Percentiles rank a stretch among this genome's conserved stretches.
phyloP scores from a whole-genome alignment of 1,139 yeast species.

The Candida dubliniensis region DNA sequence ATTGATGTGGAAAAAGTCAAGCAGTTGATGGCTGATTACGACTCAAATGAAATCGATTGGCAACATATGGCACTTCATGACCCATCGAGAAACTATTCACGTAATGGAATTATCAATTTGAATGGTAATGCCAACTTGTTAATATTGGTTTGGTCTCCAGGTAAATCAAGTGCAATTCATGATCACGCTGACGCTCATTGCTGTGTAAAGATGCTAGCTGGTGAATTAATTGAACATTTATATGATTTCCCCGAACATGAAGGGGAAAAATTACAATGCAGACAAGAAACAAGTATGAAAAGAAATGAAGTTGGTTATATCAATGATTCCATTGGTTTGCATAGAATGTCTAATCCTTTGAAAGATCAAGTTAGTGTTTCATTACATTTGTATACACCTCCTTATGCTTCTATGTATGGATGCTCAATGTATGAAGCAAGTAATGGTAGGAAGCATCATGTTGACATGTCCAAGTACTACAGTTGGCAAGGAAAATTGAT shows the following conservation, averaged over 20 bases:
- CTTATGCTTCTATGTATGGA: constrained; percentile 70
- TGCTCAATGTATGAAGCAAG: constrained; percentile 59
- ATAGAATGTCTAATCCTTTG: constrained; percentile 58
- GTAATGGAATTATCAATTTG: constrained; percentile 68
- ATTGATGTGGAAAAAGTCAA: constrained; percentile 53
- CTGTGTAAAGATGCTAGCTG: constrained; percentile 64
- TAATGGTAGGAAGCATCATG: constrained; percentile 55
- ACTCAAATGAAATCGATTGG: constrained; percentile 58
- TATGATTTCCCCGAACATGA: constrained; percentile 51
- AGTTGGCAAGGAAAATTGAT: constrained; percentile 59
- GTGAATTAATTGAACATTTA: constrained; percentile 57
- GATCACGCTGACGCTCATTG: constrained; percentile 80
- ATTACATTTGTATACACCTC: constrained; percentile 76
- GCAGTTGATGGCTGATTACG: constrained; percentile 49
- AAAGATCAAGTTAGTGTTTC: constrained; percentile 56
- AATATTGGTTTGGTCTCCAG: constrained; percentile 72
- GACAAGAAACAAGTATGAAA: constrained; percentile 34
- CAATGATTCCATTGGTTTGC: constrained; percentile 65
- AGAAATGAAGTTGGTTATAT: constrained; percentile 64
- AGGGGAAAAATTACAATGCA: constrained; percentile 27
- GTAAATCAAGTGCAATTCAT: constrained; percentile 65
- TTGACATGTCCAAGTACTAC: constrained; percentile 61
- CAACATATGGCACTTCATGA: constrained; percentile 57
- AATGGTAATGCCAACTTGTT: constrained; percentile 69
- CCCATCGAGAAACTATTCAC: constrained; percentile 47